phyloP scores from a whole-genome alignment of 2,329 filamentous ascomycete genomes.

The Penicillium frequentans region DNA sequence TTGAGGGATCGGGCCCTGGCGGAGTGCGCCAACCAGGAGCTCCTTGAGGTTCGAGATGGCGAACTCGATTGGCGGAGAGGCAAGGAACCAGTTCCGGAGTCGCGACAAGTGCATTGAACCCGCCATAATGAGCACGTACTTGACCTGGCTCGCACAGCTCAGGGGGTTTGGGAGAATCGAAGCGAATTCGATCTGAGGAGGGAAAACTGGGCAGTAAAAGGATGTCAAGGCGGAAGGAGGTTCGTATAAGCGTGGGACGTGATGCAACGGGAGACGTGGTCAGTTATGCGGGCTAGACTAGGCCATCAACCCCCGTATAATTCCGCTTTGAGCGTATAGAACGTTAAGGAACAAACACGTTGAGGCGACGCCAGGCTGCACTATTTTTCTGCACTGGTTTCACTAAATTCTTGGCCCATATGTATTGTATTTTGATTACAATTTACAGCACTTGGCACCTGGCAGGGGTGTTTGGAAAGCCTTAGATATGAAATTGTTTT shows the following conservation, averaged over 20 bases:
- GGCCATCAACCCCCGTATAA: neutral
- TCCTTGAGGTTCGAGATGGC: conserved; percentile 75
- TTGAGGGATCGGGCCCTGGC: conserved; percentile 86
- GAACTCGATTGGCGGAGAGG: conserved; percentile 91
- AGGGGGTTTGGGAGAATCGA: neutral
- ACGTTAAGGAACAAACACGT: neutral
- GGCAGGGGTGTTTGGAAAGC: neutral
- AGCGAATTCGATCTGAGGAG: neutral
- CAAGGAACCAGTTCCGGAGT: conserved; percentile 73
- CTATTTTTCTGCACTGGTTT: neutral
- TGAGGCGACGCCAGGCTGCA: conserved; percentile 9
- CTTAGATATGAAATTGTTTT: neutral
- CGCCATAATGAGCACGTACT: conserved; percentile 31
- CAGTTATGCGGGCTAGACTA: conserved; percentile 5
- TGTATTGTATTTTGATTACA: neutral
- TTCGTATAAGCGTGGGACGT: neutral
- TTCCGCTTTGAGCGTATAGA: neutral
- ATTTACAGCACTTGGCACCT: neutral
- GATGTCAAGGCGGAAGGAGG: conserved; percentile 5
- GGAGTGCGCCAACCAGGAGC: conserved; percentile 81
- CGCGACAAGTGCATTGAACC: conserved; percentile 60
- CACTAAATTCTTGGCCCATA: neutral
- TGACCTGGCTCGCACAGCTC: neutral
- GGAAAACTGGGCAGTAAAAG: neutral
- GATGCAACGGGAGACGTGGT: conserved; percentile 23